Base-by-base conservation (phyloP, 1,284 basidiomycete genomes). In the Lignosus rhinocerotis region DNA sequence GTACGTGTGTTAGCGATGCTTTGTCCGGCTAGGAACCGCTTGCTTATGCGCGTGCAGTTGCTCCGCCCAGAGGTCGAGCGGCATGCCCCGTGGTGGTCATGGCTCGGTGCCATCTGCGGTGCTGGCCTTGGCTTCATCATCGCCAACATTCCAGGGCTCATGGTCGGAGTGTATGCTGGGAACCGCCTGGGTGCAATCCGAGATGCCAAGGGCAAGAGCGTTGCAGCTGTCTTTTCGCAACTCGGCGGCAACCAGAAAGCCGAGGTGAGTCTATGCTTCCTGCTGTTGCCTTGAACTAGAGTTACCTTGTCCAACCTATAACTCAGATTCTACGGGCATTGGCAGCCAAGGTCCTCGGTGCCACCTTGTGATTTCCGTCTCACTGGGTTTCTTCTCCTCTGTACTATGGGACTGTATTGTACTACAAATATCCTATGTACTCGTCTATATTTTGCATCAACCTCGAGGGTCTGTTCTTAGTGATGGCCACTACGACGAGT, bases 131-230 rank as follows among this genome's bases (percentile, higher is more conserved):
- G 94, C 9, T 94, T 94, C 74, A 93, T 97, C 58, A 79, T 94
- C 36, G 94, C 87, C 30, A 97, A 96, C 70, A 69, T 96, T 2
- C 93, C 94, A 3, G 94, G 94, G 2, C 70, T 87, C 31, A 81
- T 92, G 76, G 74, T 91, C 25, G 90, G 91, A 62, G 92, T 86
- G 1, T 85, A 90, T 66, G 92, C 92, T 0, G 94, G 94, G 0
- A 94, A 94, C 68, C 80, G 90, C 16, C 75, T 96, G 38, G 94
- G 94, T 47, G 92, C 93, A 1, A 80, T 97, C 53, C 80, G 94
- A 53, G 94, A 97, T 68, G 94, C 94, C 2, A 96, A 96, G 76
- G 94, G 90, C 16, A 94, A 93, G 80, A 89, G 88, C 61, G 94
- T 97, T 21, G 93, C 92, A 10, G 81, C 89, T 17, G 96, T 98